Conservation (phyloP, 257 asterid species). For the Ballota nigra region DNA sequence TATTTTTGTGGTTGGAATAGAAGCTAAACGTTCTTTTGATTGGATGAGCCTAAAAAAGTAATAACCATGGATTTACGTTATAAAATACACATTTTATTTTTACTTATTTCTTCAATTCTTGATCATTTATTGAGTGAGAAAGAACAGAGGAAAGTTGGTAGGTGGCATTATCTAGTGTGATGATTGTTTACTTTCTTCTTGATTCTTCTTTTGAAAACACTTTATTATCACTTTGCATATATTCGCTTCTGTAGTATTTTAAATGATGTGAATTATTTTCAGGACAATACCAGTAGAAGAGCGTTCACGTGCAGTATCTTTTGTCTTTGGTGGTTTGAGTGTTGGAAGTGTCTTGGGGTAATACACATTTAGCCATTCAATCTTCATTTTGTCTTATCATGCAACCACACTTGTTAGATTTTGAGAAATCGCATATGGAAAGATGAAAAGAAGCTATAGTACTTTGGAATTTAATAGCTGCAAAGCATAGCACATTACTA, state of each 20-base stretch:
- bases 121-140: background rate
- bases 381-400: slow-evolving; percentile 12
- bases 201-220: background rate
- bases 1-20: background rate
- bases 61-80: background rate
- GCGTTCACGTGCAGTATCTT: slow-evolving; percentile 95
- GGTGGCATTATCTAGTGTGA: background rate
- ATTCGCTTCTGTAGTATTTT: background rate
- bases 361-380: slow-evolving; percentile 3
- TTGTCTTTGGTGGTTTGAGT: slow-evolving; percentile 97
- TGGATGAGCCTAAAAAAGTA: background rate
- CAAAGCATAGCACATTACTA: background rate
- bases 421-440: background rate
- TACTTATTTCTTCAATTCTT: background rate
- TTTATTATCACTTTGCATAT: background rate
- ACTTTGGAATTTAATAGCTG: background rate
- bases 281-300: slow-evolving; percentile 90
- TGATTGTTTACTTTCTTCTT: background rate
- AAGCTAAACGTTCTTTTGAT: background rate
- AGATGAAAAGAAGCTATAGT: slow-evolving; percentile 9
- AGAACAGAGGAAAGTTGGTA: background rate
- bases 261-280: slow-evolving; percentile 27
- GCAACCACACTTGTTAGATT: slow-evolving; percentile 6
- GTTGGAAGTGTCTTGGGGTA: slow-evolving; percentile 97
- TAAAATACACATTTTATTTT: background rate